Evolutionary conservation across 2,329 filamentous ascomycete species (phyloP).

Genomic region (Penicillium olsonii): DNA sequence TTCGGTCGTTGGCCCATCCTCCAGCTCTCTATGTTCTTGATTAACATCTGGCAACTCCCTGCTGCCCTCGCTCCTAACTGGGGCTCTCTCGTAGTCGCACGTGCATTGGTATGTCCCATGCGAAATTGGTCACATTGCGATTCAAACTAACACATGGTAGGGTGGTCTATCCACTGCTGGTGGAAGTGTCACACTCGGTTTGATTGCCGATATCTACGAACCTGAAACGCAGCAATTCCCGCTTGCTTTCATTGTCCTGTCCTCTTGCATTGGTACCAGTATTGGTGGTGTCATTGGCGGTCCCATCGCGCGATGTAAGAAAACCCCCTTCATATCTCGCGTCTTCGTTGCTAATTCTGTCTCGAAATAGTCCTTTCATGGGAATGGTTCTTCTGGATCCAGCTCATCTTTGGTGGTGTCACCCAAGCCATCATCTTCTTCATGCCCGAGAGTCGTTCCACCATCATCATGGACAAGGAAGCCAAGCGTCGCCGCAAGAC

Average conservation of each 20-base stretch:
- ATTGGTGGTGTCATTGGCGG: constrained; percentile 54
- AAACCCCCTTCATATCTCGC: too few relatives aligned
- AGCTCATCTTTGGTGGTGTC: constrained; percentile 56
- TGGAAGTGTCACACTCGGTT: constrained; percentile 60
- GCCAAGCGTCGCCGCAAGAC: constrained; percentile 56
- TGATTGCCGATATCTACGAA: constrained; percentile 60
- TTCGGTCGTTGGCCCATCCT: constrained; percentile 73
- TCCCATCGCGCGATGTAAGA: constrained; percentile 42
- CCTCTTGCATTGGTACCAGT: constrained; percentile 53
- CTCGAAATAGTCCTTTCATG: constrained; percentile 39
- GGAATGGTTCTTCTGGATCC: constrained; percentile 63
- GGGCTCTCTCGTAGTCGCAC: constrained; percentile 62
- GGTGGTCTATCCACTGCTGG: constrained; percentile 61
- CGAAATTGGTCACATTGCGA: too few relatives aligned
- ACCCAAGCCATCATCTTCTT: constrained; percentile 53
- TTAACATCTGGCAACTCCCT: constrained; percentile 72
- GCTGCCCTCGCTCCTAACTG: constrained; percentile 71
- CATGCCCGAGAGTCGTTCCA: constrained; percentile 58
- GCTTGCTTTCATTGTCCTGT: constrained; percentile 57
- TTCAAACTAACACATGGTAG: not conserved
- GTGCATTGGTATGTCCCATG: constrained; percentile 52
- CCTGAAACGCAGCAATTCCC: constrained; percentile 56
- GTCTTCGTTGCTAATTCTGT: not conserved
- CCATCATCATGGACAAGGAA: constrained; percentile 57
- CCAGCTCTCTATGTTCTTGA: constrained; percentile 68